Evolutionary conservation across 2,329 filamentous ascomycete species (phyloP), one percentile per base, ranked within the genome.

Genomic region (Grosmannia serpens): DNA sequence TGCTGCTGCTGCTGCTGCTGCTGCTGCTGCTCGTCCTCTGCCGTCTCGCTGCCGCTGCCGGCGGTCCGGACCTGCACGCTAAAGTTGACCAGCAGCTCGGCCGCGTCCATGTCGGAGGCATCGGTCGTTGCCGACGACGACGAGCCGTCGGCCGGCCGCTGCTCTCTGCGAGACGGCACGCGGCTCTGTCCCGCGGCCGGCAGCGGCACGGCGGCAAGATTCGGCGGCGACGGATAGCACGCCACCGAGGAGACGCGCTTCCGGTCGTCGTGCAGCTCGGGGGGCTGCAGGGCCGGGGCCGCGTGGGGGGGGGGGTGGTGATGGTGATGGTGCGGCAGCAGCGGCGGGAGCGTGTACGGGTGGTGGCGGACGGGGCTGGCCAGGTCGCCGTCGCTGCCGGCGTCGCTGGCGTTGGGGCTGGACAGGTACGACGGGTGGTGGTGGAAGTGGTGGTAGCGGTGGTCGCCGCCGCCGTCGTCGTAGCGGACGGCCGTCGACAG

Each of bases 61-160:
- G 13, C 33, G 54, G 26, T 10, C 13, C 38, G 47, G 20, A 27
- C 41, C 27, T 56, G 47, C 3, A 20, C 55, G 29, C 60, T 24
- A 22, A 62, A 56, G 22, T 56, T 56, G 27, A 62, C 58, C 22
- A 63, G 57, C 55, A 60, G 35, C 51, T 56, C 56, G 3, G 62
- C 62, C 1, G 58, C 59, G 31, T 53, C 31, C 22, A 58, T 26
- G 26, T 63, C 61, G 2, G 15, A 29, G 17, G 58, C 46, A n/a
- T 31, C 46, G 50, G 51, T 55, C 3, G 35, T 3, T 38, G 35
- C 7, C n/a, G 41, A 17, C 8, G 41, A n/a, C 35, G 35, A 38
- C 35, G 3, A 13, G 35, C n/a, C n/a, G n/a, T n/a, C n/a, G n/a
- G n/a, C n/a, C n/a, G n/a, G n/a, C n/a, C n/a, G n/a, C n/a, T n/a